These are phyloP conservation scores for Boletus insuetus DNA, from an alignment of 768 basidiomycete species.

Conservation along the genomic window DNA sequence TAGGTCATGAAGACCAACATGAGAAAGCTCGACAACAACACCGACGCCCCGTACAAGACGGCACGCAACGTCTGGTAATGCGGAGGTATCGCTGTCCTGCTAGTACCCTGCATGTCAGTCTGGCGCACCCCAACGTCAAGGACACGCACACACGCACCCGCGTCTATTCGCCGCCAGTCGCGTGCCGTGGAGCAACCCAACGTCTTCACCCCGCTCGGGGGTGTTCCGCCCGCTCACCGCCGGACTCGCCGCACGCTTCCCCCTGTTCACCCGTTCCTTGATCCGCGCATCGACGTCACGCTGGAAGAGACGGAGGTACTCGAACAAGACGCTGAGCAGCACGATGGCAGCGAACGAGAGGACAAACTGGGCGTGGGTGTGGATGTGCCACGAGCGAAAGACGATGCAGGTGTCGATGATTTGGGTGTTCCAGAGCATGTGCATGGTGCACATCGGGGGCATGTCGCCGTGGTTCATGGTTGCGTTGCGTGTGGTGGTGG, in stretches of 20 bases:
- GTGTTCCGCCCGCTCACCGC: constrained; percentile 37
- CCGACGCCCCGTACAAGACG: constrained; percentile 65
- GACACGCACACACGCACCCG: constrained; percentile 40
- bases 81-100: constrained; percentile 1
- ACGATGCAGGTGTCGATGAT: constrained; percentile 80
- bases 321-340: constrained; percentile 69
- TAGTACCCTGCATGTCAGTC: neutral
- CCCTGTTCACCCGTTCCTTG: constrained; percentile 44
- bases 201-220: constrained; percentile 49
- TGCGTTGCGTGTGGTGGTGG: neutral
- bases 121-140: too few species aligned
- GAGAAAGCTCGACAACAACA: constrained; percentile 83
- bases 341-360: constrained; percentile 66
- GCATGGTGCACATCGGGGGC: constrained; percentile 59
- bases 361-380: constrained; percentile 51
- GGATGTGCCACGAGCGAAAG: constrained; percentile 76
- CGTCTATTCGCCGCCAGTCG: constrained; percentile 29
- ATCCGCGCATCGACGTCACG: constrained; percentile 57
- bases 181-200: constrained; percentile 49
- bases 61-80: constrained; percentile 58
- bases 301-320: constrained; percentile 71
- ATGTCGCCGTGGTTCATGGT: constrained; percentile 52
- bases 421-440: constrained; percentile 89
- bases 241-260: constrained; percentile 45
- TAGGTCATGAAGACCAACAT: constrained; percentile 98